phyloP scores from a whole-genome alignment of 2,329 filamentous ascomycete genomes.

The Clonostachys sp. region DNA sequence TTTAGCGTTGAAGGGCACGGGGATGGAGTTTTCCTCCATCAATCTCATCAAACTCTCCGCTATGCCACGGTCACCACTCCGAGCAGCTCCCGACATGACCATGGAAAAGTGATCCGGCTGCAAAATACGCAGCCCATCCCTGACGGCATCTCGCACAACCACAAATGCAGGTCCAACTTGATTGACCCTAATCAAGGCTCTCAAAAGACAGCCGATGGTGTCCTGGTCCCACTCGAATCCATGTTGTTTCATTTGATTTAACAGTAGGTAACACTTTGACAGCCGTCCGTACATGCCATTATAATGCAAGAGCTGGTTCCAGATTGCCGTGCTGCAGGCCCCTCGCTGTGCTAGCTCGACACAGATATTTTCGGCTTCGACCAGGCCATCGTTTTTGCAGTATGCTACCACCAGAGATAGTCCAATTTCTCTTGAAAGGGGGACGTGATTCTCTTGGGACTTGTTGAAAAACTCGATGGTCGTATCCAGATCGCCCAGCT shows the following conservation, averaged over 20 bases:
- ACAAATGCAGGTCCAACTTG: slow-evolving; percentile 45
- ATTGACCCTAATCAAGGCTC: slow-evolving; percentile 40
- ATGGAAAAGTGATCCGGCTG: slow-evolving; percentile 44
- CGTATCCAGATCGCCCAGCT: slow-evolving; percentile 67
- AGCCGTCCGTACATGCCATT: slow-evolving; percentile 59
- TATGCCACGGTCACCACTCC: slow-evolving; percentile 34
- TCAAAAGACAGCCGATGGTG: slow-evolving; percentile 45
- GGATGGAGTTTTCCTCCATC: slow-evolving; percentile 35
- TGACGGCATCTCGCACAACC: slow-evolving; percentile 37
- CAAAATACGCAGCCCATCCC: slow-evolving; percentile 38
- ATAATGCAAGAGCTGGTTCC: slow-evolving; percentile 72
- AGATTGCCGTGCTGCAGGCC: slow-evolving; percentile 57
- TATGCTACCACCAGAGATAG: slow-evolving; percentile 64
- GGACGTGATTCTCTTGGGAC: slow-evolving; percentile 49
- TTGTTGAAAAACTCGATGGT: slow-evolving; percentile 61
- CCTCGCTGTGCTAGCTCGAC: slow-evolving; percentile 46
- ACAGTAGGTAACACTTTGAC: slow-evolving; percentile 39
- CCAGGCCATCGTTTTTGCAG: slow-evolving; percentile 34
- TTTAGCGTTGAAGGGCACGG: slow-evolving; percentile 34
- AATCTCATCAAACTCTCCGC: slow-evolving; percentile 34
- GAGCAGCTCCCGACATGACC: slow-evolving; percentile 47
- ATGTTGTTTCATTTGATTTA: slow-evolving; percentile 42
- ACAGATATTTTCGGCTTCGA: slow-evolving; percentile 29
- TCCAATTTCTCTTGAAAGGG: slow-evolving; percentile 52
- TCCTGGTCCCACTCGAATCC: slow-evolving; percentile 40